These are phyloP conservation scores for Epichloe elymi DNA, from an alignment of 2,329 filamentous ascomycete genomes.

Conservation along the genomic window DNA sequence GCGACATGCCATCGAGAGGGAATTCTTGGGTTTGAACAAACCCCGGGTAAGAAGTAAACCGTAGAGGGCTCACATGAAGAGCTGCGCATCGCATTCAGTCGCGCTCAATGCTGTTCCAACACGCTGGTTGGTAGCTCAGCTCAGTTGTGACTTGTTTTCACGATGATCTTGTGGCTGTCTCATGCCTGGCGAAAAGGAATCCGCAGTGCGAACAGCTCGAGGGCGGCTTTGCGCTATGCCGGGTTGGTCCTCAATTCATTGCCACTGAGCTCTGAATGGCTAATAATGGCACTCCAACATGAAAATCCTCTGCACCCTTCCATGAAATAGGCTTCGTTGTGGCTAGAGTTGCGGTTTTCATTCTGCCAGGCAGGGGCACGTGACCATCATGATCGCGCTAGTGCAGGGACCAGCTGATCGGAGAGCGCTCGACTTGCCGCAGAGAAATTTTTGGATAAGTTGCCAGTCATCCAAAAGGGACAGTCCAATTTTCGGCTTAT, in stretches of 20 bases:
- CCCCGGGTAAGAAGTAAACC: not conserved
- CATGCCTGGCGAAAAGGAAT: too few relatives aligned
- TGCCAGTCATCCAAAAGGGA: not conserved
- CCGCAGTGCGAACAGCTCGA: too few relatives aligned
- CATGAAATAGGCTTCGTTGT: slow-evolving; percentile 2
- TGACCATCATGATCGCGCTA: not conserved
- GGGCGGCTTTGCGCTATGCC: too few relatives aligned
- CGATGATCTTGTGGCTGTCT: too few relatives aligned
- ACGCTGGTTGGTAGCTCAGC: too few relatives aligned
- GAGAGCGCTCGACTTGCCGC: slow-evolving; percentile 1
- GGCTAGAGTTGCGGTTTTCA: slow-evolving; percentile 2
- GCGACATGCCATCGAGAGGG: slow-evolving; percentile 22
- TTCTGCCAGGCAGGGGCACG: not conserved
- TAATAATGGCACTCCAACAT: too few relatives aligned
- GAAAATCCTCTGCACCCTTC: too few relatives aligned
- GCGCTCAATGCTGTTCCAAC: too few relatives aligned
- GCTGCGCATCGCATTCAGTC: too few relatives aligned
- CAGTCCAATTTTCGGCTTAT: slow-evolving; percentile 6
- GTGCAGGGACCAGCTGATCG: slow-evolving; percentile 2
- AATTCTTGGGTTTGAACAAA: not conserved
- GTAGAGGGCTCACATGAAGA: not conserved
- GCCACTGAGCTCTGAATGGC: too few relatives aligned
- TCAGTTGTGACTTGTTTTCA: too few relatives aligned
- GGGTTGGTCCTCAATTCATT: too few relatives aligned
- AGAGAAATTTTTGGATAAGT: slow-evolving; percentile 6